A percentile compares a stretch with the other conserved stretches of the same genome.
These are phyloP conservation scores for Polygonum maritimum DNA, from an alignment of 148 eudicot species.

Conservation along the genomic window DNA sequence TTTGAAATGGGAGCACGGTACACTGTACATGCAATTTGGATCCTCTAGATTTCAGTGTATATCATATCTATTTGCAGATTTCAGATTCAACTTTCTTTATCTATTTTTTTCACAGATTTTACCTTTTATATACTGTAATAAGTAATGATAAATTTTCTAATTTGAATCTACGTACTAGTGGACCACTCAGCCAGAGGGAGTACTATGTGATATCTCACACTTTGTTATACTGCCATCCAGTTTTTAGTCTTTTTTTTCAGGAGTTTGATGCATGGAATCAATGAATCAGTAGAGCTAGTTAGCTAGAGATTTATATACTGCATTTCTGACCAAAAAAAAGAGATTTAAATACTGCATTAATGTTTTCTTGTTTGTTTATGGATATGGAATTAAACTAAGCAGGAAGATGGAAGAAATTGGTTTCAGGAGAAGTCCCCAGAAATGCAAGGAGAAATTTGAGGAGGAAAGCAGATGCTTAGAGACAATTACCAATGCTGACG, in stretches of 20 bases:
- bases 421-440: constrained; percentile 58
- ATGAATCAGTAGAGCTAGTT: not conserved
- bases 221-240: not conserved
- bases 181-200: not conserved
- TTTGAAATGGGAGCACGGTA: not conserved
- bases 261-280: not conserved
- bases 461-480: constrained; percentile 57
- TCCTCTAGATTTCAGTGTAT: constrained; percentile 7
- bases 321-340: too few species aligned
- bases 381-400: constrained; percentile 22
- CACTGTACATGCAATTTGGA: not conserved
- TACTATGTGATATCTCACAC: not conserved
- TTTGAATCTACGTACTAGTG: not conserved
- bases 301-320: not conserved
- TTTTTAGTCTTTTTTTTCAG: not conserved
- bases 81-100: not conserved
- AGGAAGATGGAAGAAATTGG: constrained; percentile 84
- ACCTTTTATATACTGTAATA: not conserved
- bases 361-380: constrained; percentile 20
- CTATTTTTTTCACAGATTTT: not conserved
- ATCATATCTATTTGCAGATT: constrained; percentile 9
- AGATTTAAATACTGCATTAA: not conserved
- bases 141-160: not conserved
- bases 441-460: constrained; percentile 79
- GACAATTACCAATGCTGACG: constrained; percentile 16